Conservation (phyloP, 2,329 filamentous ascomycete species). For the Escovopsis sp. region DNA sequence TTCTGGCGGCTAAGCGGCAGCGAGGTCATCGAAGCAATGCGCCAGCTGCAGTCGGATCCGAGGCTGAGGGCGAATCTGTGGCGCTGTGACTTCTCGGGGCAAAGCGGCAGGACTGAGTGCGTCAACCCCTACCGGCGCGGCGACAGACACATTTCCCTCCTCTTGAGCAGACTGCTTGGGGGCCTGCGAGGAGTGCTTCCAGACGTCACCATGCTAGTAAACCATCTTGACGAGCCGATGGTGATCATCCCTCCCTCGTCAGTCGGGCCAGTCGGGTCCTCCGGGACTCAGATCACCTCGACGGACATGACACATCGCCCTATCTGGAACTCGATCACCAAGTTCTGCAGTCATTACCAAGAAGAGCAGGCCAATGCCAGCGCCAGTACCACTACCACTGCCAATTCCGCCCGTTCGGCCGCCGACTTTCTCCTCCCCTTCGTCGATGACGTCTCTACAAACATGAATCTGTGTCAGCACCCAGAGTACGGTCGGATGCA, state of each 20-base stretch:
- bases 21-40: slow-evolving; percentile 17
- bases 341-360: slow-evolving; percentile 11
- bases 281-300: slow-evolving; percentile 7
- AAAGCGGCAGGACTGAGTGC: slow-evolving; percentile 16
- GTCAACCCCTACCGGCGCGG: slow-evolving; percentile 17
- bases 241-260: slow-evolving; percentile 18
- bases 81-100: slow-evolving; percentile 18
- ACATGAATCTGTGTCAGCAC: slow-evolving; percentile 28
- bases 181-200: slow-evolving; percentile 16
- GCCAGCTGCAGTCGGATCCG: slow-evolving; percentile 8
- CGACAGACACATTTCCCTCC: slow-evolving; percentile 18
- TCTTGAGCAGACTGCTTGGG: slow-evolving; percentile 18
- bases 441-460: slow-evolving; percentile 13
- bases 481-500: slow-evolving; percentile 28
- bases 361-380: not conserved
- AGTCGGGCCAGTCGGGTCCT: not conserved
- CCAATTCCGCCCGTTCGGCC: not conserved
- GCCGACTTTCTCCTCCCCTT: slow-evolving; percentile 21
- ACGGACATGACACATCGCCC: slow-evolving; percentile 14
- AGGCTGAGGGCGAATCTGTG: slow-evolving; percentile 19
- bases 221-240: slow-evolving; percentile 33
- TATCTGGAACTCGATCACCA: slow-evolving; percentile 19
- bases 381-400: not conserved
- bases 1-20: slow-evolving; percentile 24
- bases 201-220: slow-evolving; percentile 28